Percentiles rank a stretch among this genome's conserved stretches.
Conservation (phyloP, 371 early-diverging fungal genomes). For the Parasitella parasitica region DNA sequence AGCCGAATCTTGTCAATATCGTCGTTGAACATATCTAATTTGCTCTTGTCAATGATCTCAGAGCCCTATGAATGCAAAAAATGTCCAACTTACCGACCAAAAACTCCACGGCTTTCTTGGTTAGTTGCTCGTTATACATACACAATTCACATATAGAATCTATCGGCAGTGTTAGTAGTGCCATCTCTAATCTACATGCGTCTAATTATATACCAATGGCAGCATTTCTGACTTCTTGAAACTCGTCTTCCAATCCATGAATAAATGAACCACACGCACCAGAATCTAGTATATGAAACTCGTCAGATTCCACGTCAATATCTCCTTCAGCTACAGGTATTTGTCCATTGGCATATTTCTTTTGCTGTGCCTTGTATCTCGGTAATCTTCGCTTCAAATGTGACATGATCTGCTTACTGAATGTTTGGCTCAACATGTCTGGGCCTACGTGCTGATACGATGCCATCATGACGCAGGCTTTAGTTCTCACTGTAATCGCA, state of each 20-base stretch:
- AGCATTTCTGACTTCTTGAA: slow-evolving; percentile 81
- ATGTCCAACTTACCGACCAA: slow-evolving; percentile 60
- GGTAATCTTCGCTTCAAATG: slow-evolving; percentile 35
- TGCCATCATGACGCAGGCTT: slow-evolving; percentile 68
- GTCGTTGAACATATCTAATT: slow-evolving; percentile 90
- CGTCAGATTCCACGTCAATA: slow-evolving; percentile 64
- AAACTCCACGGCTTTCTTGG: slow-evolving; percentile 67
- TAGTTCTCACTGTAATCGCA: slow-evolving; percentile 63
- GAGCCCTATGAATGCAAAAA: no score
- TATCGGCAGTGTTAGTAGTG: no score
- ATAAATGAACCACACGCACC: slow-evolving; percentile 90
- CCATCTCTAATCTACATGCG: no score
- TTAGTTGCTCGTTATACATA: slow-evolving; percentile 61
- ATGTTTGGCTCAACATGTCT: slow-evolving; percentile 64
- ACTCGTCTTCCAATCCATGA: slow-evolving; percentile 92
- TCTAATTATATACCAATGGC: slow-evolving; percentile 64
- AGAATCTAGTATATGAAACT: slow-evolving; percentile 65
- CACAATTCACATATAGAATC: slow-evolving; percentile 80
- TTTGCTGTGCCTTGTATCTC: slow-evolving; percentile 20
- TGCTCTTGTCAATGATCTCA: neutral
- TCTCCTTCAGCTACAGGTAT: slow-evolving; percentile 69
- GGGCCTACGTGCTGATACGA: slow-evolving; percentile 62
- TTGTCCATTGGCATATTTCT: slow-evolving; percentile 16
- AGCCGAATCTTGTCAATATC: slow-evolving; percentile 81
- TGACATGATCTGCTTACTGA: slow-evolving; percentile 80